Conservation (phyloP, 768 basidiomycete genomes). For the Pleurotus platypus region DNA sequence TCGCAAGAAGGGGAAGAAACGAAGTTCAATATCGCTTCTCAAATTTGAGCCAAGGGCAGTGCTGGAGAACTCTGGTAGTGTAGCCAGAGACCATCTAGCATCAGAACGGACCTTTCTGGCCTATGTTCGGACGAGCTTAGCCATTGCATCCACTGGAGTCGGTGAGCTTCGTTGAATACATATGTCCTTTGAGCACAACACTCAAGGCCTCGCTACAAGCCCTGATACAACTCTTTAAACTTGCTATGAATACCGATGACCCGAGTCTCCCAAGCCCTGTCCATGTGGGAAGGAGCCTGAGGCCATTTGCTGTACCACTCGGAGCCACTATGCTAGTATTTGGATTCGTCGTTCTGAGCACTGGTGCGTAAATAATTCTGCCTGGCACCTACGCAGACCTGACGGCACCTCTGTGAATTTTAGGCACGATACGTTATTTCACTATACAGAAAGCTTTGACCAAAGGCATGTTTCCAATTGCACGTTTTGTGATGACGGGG, state of each 20-base stretch:
- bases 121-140: conserved; percentile 48
- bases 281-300: too few species aligned
- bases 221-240: neutral
- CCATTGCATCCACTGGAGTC: conserved; percentile 26
- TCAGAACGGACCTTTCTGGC: conserved; percentile 49
- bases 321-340: conserved; percentile 94
- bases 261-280: too few species aligned
- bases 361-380: neutral
- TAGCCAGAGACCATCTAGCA: conserved; percentile 51
- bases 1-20: too few species aligned
- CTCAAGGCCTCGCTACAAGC: neutral
- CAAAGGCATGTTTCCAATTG: conserved; percentile 36
- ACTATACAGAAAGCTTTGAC: conserved; percentile 30
- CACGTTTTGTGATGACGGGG: conserved; percentile 26
- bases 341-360: conserved; percentile 63
- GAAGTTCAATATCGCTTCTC: too few species aligned
- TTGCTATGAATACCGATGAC: conserved; percentile 2
- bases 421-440: conserved; percentile 17
- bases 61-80: conserved; percentile 40
- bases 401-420: too few species aligned
- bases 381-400: too few species aligned
- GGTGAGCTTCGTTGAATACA: neutral
- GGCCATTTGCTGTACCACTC: conserved; percentile 40
- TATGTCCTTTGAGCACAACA: neutral
- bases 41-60: too few species aligned